phyloP scores from a whole-genome alignment of 257 asterid species.

The Paraleonurus japonicus region DNA sequence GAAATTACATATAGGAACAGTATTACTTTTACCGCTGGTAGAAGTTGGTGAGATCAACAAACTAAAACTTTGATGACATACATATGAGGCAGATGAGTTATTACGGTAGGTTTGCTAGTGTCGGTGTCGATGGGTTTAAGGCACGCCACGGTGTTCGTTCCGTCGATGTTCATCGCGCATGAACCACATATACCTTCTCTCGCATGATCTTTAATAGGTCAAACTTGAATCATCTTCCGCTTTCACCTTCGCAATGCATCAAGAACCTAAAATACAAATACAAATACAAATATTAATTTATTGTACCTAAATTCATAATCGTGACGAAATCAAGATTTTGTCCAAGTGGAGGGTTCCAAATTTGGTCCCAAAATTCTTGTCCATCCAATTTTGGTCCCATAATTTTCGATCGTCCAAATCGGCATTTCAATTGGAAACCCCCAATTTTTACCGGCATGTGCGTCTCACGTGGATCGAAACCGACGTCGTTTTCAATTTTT shows the following conservation, averaged over 20 bases:
- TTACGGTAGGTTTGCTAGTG: conserved; percentile 41
- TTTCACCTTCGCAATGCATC: conserved; percentile 69
- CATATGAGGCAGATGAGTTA: conserved; percentile 85
- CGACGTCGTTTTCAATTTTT: too few species aligned
- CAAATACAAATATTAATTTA: too few species aligned
- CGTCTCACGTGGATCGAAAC: too few species aligned
- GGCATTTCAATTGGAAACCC: too few species aligned
- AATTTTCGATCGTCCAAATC: too few species aligned
- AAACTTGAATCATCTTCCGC: conserved; percentile 56
- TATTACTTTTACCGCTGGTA: conserved; percentile 82
- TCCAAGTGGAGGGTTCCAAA: too few species aligned
- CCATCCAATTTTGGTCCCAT: too few species aligned
- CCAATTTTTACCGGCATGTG: too few species aligned
- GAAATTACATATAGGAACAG: too few species aligned
- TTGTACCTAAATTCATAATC: too few species aligned
- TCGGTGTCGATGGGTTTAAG: conserved; percentile 61
- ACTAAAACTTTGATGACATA: conserved; percentile 77
- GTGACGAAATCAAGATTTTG: too few species aligned
- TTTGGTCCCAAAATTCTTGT: too few species aligned
- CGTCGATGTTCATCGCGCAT: conserved; percentile 79
- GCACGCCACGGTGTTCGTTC: conserved; percentile 75
- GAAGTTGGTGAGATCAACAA: conserved; percentile 71
- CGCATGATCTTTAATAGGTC: conserved; percentile 67
- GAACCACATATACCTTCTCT: conserved; percentile 86
- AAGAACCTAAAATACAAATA: conserved; percentile 50